A percentile compares a stretch with the other conserved stretches of the same genome.
phyloP scores from a whole-genome alignment of 2,329 filamentous ascomycete genomes.

The Whalleya microplaca region DNA sequence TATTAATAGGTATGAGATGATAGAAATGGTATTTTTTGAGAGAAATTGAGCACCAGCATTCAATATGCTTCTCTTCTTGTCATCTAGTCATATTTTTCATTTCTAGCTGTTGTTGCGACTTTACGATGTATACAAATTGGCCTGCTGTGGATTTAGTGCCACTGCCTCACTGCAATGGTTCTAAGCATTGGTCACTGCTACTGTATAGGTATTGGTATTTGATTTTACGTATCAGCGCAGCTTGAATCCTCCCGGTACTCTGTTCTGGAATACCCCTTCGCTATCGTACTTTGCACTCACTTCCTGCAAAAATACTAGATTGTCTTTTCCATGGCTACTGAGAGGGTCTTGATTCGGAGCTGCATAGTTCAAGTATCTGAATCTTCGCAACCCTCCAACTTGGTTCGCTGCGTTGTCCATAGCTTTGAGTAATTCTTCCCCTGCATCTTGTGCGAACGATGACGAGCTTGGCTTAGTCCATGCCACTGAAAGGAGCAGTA shows the following conservation, averaged over 20 bases:
- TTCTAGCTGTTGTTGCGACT: no score
- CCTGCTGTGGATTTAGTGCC: no score
- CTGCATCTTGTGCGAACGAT: not conserved
- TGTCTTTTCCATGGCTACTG: slow-evolving; percentile 12
- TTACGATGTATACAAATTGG: no score
- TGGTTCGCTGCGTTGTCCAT: slow-evolving; percentile 8
- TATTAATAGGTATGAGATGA: no score
- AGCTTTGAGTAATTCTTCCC: not conserved
- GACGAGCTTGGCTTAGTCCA: slow-evolving; percentile 10
- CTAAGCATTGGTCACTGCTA: no score
- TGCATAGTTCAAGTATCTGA: slow-evolving; percentile 19
- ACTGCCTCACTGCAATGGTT: no score
- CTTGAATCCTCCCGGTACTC: slow-evolving; percentile 17
- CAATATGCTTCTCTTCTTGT: no score
- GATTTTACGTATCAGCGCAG: no score
- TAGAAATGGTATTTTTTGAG: no score
- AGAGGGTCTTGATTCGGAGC: slow-evolving; percentile 9
- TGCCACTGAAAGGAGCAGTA: slow-evolving; percentile 5
- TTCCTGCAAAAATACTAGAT: slow-evolving; percentile 1
- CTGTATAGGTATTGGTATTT: no score
- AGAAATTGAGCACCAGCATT: no score
- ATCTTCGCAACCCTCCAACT: slow-evolving; percentile 6
- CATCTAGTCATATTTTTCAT: no score
- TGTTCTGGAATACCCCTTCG: slow-evolving; percentile 12
- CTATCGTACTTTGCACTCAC: slow-evolving; percentile 13